These are phyloP conservation scores for Urtica urens DNA, from an alignment of 306 rosid genomes.

Conservation along the genomic window DNA sequence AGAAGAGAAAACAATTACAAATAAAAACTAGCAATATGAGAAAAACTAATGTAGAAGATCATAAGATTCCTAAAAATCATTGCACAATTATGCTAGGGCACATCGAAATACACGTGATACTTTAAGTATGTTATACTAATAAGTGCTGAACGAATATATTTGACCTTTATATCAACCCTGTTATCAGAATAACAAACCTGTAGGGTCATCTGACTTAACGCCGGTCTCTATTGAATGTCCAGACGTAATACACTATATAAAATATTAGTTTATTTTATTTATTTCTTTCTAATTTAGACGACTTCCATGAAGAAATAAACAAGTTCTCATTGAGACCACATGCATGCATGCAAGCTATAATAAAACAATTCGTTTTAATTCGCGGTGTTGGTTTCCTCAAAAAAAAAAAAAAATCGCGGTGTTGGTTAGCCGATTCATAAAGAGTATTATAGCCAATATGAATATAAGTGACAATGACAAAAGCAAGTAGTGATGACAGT, in stretches of 20 bases:
- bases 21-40: too few species aligned
- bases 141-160: background rate
- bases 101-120: conserved; percentile 1
- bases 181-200: background rate
- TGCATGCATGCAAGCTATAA: conserved; percentile 19
- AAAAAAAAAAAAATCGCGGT: too few species aligned
- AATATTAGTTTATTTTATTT: background rate
- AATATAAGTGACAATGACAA: conserved; percentile 1
- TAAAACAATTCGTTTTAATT: background rate
- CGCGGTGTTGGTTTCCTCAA: conserved; percentile 5
- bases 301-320: background rate
- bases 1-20: too few species aligned
- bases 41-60: too few species aligned
- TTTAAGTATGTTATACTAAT: background rate
- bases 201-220: conserved; percentile 6
- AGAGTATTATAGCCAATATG: background rate
- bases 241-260: background rate
- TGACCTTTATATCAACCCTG: background rate
- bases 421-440: background rate
- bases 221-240: background rate
- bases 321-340: conserved; percentile 5
- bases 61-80: too few species aligned
- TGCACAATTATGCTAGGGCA: background rate
- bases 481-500: background rate
- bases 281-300: too few species aligned